Base-by-base conservation (phyloP, 768 basidiomycete genomes). In the Boletus vermiculosoides region DNA sequence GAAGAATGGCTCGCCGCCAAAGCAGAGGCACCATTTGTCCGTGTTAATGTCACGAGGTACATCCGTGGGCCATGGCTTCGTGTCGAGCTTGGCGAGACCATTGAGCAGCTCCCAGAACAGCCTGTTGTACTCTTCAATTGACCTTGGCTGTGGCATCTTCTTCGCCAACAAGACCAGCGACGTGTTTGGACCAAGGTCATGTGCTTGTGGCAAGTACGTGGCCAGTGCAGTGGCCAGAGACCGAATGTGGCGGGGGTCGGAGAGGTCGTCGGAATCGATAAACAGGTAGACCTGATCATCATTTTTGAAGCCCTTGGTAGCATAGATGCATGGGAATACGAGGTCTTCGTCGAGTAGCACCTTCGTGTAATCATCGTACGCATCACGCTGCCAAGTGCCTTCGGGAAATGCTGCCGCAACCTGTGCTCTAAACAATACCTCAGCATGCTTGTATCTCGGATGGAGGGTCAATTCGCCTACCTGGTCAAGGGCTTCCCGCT, bases 191-290 rank as follows among this genome's bases (percentile, higher is more conserved):
- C 64, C 64, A 25, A 65, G 60, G 31, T 13, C 41, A 31, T 23
- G 64, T 4, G 64, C 56, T 47, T 53, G 64, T 4, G 54, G 64
- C 25, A 65, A 39, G 41, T 65, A 65, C 13, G 16, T 23, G 16
- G 52, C 56, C 30, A 65, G 36, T 1, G 53, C 64, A 25, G 52
- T 48, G 28, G 64, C 64, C 10, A 65, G 50, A n/a, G 64, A 52
- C 20, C 53, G 50, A 36, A 65, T 63, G 37, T 65, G 64, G 16
- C 64, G 64, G 33, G 54, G 50, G 28, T 66, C 50, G 36, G 64
- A 66, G 37, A 65, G 50, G 50, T 66, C 64, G 18, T 65, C 64
- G 5, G 64, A 65, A 41, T 62, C 64, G 44, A 65, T 59, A 49
- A 65, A 65, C 33, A 66, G 25, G 51, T 66, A 65, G 12, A 59